phyloP scores from a whole-genome alignment of 306 rosid genomes.

The Ceratonia siliqua region DNA sequence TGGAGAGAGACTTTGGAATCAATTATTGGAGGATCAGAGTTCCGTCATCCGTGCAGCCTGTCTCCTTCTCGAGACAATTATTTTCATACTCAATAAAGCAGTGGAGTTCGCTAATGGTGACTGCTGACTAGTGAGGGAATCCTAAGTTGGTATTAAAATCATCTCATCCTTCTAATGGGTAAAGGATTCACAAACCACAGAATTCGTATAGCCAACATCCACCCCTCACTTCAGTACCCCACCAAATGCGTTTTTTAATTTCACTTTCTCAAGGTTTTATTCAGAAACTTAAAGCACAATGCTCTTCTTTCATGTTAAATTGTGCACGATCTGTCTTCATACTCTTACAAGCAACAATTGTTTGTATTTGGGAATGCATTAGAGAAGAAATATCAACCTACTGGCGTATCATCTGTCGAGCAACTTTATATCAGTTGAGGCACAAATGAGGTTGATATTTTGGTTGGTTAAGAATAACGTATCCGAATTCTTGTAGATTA shows the following conservation, averaged over 20 bases:
- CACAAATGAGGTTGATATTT: not conserved
- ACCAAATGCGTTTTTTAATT: not conserved
- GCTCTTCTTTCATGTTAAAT: not conserved
- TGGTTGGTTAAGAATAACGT: not conserved
- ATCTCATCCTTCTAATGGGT: not conserved
- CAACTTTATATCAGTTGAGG: not conserved
- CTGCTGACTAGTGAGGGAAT: constrained; percentile 40
- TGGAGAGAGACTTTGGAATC: constrained; percentile 16
- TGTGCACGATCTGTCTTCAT: not conserved
- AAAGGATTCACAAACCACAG: not conserved
- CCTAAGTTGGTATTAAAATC: constrained; percentile 35
- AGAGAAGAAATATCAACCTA: not conserved
- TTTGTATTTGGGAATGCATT: not conserved
- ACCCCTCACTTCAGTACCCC: no score
- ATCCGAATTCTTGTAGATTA: not conserved
- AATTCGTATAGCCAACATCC: no score
- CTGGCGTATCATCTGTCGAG: not conserved
- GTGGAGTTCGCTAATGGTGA: constrained; percentile 1
- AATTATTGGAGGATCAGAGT: constrained; percentile 46
- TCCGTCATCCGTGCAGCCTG: constrained; percentile 38
- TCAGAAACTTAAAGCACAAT: not conserved
- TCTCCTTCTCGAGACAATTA: constrained; percentile 31
- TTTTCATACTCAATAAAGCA: constrained; percentile 34
- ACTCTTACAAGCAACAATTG: not conserved
- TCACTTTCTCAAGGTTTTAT: not conserved